Conservation (phyloP, 768 basidiomycete species). For the Termitomyces sp. region DNA sequence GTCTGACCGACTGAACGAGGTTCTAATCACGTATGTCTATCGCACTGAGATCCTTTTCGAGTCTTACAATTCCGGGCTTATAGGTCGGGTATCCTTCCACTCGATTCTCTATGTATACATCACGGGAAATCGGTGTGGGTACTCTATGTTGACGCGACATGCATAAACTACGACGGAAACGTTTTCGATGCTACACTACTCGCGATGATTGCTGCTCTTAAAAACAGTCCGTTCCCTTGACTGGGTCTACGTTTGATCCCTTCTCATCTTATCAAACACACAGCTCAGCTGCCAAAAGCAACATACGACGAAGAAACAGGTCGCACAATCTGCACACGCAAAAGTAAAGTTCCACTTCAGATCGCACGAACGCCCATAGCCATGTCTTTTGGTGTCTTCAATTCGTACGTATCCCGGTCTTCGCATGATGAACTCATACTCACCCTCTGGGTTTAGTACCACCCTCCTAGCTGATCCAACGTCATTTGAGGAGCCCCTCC, state of each 20-base stretch:
- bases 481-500: constrained; percentile 85
- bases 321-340: constrained; percentile 60
- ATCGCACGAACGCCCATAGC: constrained; percentile 45
- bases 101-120: constrained; percentile 74
- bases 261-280: neutral
- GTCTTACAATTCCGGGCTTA: neutral
- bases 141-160: constrained; percentile 91
- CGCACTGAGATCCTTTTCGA: neutral
- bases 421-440: constrained; percentile 1
- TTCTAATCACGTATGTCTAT: constrained; percentile 62
- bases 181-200: constrained; percentile 87
- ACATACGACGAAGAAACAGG: constrained; percentile 65
- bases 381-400: constrained; percentile 79
- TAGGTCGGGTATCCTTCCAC: constrained; percentile 67
- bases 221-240: constrained; percentile 60
- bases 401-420: constrained; percentile 50
- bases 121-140: constrained; percentile 84
- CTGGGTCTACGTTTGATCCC: neutral
- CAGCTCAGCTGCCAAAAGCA: constrained; percentile 72
- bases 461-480: constrained; percentile 77
- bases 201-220: constrained; percentile 83
- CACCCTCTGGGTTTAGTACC: neutral
- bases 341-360: constrained; percentile 40
- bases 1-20: constrained; percentile 78
- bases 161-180: constrained; percentile 98